phyloP scores from a whole-genome alignment of 208 protist genomes.

The Vickermania ingenoplastis region DNA sequence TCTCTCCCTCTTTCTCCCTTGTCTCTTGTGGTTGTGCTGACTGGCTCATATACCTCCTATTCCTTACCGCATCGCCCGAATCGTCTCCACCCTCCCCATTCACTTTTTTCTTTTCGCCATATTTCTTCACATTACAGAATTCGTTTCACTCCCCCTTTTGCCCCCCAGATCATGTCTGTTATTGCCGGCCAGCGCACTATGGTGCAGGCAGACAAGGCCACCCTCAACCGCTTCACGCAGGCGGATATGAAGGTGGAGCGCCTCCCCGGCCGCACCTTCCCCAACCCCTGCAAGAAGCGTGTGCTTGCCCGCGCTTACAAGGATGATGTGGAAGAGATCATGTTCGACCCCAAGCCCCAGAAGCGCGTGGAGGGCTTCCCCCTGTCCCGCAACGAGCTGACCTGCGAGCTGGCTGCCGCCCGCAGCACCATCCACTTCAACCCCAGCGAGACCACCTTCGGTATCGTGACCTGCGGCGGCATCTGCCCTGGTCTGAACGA shows the following conservation, averaged over 20 bases:
- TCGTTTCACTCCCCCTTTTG: background rate
- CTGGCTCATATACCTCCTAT: background rate
- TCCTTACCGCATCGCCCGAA: background rate
- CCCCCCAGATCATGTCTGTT: background rate
- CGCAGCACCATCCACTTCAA: constrained; percentile 86
- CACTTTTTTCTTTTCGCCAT: constrained; percentile 8
- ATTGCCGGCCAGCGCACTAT: constrained; percentile 13
- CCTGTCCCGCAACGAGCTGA: constrained; percentile 54
- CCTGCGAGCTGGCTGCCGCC: constrained; percentile 70
- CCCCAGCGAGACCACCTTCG: constrained; percentile 75
- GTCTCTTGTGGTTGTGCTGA: background rate
- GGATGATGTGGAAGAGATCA: constrained; percentile 77
- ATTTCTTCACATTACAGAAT: background rate
- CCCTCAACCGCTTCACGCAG: constrained; percentile 45
- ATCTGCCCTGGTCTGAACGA: constrained; percentile 95
- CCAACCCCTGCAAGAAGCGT: constrained; percentile 79
- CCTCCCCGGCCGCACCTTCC: constrained; percentile 54
- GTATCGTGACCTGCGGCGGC: constrained; percentile 93
- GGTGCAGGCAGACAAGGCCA: constrained; percentile 33
- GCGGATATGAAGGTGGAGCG: constrained; percentile 73
- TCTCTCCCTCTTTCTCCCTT: background rate
- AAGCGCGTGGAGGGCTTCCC: constrained; percentile 37
- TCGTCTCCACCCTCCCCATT: too few species aligned
- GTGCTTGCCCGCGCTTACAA: constrained; percentile 56
- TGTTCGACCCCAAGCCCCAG: constrained; percentile 80